Conservation (phyloP, 345 rosid species). For the Microcos paniculata region DNA sequence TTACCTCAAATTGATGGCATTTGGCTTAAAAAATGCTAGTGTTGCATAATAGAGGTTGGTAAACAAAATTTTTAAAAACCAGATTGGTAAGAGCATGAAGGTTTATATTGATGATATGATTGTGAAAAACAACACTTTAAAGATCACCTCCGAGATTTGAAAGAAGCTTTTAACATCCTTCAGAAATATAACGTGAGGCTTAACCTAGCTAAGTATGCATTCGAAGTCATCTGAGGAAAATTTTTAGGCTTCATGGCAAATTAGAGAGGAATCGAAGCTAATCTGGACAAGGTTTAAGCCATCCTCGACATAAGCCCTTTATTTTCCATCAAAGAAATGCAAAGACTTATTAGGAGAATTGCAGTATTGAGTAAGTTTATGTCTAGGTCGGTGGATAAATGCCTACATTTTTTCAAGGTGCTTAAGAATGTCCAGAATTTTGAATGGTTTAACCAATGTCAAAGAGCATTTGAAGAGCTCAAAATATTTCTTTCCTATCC, state of each 20-base stretch:
- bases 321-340: too few relatives aligned
- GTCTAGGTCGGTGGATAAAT: too few relatives aligned
- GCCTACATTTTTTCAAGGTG: too few relatives aligned
- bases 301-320: neutral
- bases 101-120: neutral
- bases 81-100: neutral
- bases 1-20: neutral
- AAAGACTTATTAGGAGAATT: too few relatives aligned
- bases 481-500: too few relatives aligned
- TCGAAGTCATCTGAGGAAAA: neutral
- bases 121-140: neutral
- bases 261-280: neutral
- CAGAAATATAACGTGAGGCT: neutral
- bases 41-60: neutral
- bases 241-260: neutral
- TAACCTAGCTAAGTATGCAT: neutral
- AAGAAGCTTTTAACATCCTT: neutral
- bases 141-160: neutral
- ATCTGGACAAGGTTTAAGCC: neutral
- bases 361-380: too few relatives aligned
- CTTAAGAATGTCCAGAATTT: too few relatives aligned
- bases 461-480: too few relatives aligned
- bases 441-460: too few relatives aligned
- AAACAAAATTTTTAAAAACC: neutral
- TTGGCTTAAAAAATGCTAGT: neutral